Evolutionary conservation across 352 stramenopile genomes (phyloP).

Genomic region (Globisporangium parvum): DNA sequence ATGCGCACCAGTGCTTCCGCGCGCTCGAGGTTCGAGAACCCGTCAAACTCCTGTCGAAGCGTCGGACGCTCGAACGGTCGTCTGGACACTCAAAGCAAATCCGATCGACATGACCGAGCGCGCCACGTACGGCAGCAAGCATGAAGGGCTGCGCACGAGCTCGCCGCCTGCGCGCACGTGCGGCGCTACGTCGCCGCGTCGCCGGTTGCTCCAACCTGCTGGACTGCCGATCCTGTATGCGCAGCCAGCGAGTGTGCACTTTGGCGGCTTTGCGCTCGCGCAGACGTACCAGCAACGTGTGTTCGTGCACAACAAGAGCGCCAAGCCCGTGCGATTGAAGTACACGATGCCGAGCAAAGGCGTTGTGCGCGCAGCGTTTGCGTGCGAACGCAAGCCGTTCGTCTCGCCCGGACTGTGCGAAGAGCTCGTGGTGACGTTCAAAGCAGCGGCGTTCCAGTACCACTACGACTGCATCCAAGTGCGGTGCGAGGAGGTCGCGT

Average conservation of each 20-base stretch:
- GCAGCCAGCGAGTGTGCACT: constrained; percentile 74
- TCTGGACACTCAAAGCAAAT: too few relatives aligned
- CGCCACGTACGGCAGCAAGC: constrained; percentile 9
- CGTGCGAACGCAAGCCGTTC: constrained; percentile 44
- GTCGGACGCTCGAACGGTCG: constrained; percentile 9
- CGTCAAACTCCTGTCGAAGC: too few relatives aligned
- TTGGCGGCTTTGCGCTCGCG: constrained; percentile 75
- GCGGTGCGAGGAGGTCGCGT: constrained; percentile 62
- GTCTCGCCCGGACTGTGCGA: constrained; percentile 72
- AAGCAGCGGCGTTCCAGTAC: constrained; percentile 71
- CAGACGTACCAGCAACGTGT: constrained; percentile 60
- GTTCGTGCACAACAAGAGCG: constrained; percentile 69
- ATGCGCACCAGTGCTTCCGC: constrained; percentile 33
- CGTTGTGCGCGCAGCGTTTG: constrained; percentile 51
- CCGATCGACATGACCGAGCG: constrained; percentile 3
- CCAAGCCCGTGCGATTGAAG: constrained; percentile 62
- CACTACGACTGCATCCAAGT: constrained; percentile 88
- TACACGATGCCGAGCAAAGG: constrained; percentile 46
- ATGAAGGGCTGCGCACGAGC: constrained; percentile 11
- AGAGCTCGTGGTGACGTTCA: constrained; percentile 75
- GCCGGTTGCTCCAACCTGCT: constrained; percentile 17
- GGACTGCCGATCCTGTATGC: constrained; percentile 36
- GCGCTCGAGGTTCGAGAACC: constrained; percentile 39
- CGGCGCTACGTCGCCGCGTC: constrained; percentile 16
- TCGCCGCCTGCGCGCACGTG: constrained; percentile 10